These are phyloP conservation scores for Apiospora marii DNA, from an alignment of 2,329 filamentous ascomycete genomes.

Conservation along the genomic window DNA sequence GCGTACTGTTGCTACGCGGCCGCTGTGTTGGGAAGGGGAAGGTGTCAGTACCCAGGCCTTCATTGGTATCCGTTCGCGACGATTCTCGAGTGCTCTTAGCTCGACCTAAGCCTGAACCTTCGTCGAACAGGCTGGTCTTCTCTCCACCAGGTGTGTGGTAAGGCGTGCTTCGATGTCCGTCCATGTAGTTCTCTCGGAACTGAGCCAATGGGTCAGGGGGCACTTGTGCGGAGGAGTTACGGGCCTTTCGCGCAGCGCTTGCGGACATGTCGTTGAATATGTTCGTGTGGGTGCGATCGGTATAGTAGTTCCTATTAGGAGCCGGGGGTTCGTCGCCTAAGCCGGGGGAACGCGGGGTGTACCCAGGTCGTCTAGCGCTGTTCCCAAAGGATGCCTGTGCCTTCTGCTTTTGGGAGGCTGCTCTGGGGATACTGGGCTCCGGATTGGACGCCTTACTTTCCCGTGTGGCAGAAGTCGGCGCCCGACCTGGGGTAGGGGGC, in stretches of 20 bases:
- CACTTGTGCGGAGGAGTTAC: conserved; percentile 36
- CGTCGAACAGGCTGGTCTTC: conserved; percentile 65
- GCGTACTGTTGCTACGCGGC: conserved; percentile 40
- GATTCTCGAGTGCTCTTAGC: conserved; percentile 54
- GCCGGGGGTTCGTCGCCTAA: conserved; percentile 62
- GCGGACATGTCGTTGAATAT: conserved; percentile 40
- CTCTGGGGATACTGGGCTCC: conserved; percentile 53
- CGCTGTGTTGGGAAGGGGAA: conserved; percentile 36
- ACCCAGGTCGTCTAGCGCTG: conserved; percentile 53
- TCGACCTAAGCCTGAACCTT: conserved; percentile 50
- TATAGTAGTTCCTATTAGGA: conserved; percentile 58
- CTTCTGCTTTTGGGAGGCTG: conserved; percentile 61
- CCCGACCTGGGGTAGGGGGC: conserved; percentile 37
- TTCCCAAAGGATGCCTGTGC: conserved; percentile 63
- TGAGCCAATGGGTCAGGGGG: conserved; percentile 55
- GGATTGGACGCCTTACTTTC: conserved; percentile 37
- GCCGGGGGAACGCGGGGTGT: conserved; percentile 56
- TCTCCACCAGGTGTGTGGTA: conserved; percentile 65
- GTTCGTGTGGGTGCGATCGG: conserved; percentile 42
- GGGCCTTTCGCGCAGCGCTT: conserved; percentile 30
- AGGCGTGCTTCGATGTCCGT: conserved; percentile 64
- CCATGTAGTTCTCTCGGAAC: conserved; percentile 54
- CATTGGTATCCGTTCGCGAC: conserved; percentile 37
- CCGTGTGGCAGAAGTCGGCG: conserved; percentile 39
- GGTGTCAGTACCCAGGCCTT: conserved; percentile 29